Base-by-base conservation (phyloP, 1,284 basidiomycete species). In the Melampsora americana region DNA sequence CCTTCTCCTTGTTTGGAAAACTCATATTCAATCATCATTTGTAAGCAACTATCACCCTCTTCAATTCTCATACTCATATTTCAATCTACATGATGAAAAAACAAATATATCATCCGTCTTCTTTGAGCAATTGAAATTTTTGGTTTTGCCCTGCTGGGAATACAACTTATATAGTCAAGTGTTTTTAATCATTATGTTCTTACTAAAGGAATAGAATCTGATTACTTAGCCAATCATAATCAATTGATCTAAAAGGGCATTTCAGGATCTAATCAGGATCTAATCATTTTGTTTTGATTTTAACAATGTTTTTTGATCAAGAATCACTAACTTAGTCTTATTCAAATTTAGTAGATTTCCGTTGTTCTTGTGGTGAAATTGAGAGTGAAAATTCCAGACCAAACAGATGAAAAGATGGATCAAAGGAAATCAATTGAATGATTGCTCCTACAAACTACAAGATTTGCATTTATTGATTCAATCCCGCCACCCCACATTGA, bases 81-180 rank as follows among this genome's bases (percentile, higher is more conserved):
- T 16, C 39, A 39, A 44, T 50, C 32, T 4, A 39, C 12, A 39
- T 66, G 32, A 66, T 46, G 32, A 39, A n/a, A 14, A 3, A 5
- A 66, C 2, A 46, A 66, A 26, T 0, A 50, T 44, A 62, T 73
- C 71, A 73, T 73, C 71, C 71, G 66, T 73, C 62, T 73, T 73
- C 71, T 73, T 73, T 65, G 71, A 73, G 48, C 69, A 32, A 72
- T 73, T 46, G 64, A 65, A 46, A 66, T 26, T 20, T 44, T 35
- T 39, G 28, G 30, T 35, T 11, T 18, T 16, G 11, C n/a, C n/a
- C n/a, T n/a, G n/a, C n/a, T n/a, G n/a, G n/a, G n/a, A n/a, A n/a
- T n/a, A n/a, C n/a, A n/a, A n/a, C n/a, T n/a, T n/a, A n/a, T n/a
- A n/a, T n/a, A n/a, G n/a, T n/a, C n/a, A n/a, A n/a, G n/a, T n/a